phyloP scores from a whole-genome alignment of 139 green algal genomes.

The Chlamydomonas eustigma region DNA sequence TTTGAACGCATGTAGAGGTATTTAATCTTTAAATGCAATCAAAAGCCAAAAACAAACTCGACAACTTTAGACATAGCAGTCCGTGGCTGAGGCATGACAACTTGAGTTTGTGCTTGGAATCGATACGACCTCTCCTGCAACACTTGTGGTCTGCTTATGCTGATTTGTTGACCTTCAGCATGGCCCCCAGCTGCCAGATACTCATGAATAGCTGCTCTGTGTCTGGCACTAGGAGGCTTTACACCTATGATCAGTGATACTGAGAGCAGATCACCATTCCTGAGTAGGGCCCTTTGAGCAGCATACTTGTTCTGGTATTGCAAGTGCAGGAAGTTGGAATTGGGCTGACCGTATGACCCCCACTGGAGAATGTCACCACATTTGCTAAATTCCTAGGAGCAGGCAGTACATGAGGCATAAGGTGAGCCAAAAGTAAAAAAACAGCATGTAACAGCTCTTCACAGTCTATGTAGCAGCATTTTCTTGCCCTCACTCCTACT shows the following conservation, averaged over 20 bases:
- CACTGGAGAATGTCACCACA: slow-evolving; percentile 59
- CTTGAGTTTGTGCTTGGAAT: slow-evolving; percentile 16
- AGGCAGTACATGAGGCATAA: no score
- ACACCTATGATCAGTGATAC: slow-evolving; percentile 49
- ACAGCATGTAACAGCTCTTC: no score
- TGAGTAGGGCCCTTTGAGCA: slow-evolving; percentile 45
- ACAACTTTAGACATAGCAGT: slow-evolving; percentile 35
- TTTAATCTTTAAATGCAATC: not conserved
- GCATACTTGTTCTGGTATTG: slow-evolving; percentile 56
- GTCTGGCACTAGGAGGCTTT: slow-evolving; percentile 43
- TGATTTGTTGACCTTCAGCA: not conserved
- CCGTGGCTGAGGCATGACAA: slow-evolving; percentile 34
- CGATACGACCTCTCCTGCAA: slow-evolving; percentile 41
- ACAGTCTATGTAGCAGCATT: no score
- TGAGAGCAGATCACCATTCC: slow-evolving; percentile 43
- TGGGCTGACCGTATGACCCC: slow-evolving; percentile 41
- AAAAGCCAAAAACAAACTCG: slow-evolving; percentile 38
- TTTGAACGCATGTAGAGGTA: no score
- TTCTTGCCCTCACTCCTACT: no score
- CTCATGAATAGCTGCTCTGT: slow-evolving; percentile 19
- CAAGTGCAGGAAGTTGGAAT: slow-evolving; percentile 50
- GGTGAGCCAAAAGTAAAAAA: no score
- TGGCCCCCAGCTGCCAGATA: not conserved
- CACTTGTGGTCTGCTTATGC: slow-evolving; percentile 4
- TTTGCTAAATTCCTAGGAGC: slow-evolving; percentile 41